Evolutionary conservation across 2,329 filamentous ascomycete genomes (phyloP).

Genomic region (Xenoacremonium recifei): DNA sequence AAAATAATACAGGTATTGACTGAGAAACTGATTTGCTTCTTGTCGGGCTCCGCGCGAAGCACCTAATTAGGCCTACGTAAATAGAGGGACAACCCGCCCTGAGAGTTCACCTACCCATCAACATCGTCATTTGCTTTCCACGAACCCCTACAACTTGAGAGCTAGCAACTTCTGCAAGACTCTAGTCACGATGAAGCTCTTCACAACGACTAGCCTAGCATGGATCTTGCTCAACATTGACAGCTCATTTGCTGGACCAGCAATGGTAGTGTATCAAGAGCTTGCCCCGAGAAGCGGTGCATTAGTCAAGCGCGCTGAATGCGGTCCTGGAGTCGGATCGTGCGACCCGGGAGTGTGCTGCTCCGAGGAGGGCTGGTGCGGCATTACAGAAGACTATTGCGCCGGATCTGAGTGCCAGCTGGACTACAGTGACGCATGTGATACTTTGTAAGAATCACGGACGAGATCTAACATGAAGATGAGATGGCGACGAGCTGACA

Average conservation of each 20-base stretch:
- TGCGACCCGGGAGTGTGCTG: slow-evolving; percentile 34
- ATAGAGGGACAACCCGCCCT: slow-evolving; percentile 19
- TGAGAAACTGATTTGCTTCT: not conserved
- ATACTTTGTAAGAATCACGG: slow-evolving; percentile 39
- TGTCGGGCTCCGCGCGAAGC: not conserved
- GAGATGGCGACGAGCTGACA: not conserved
- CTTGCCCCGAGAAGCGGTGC: slow-evolving; percentile 12
- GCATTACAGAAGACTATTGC: slow-evolving; percentile 33
- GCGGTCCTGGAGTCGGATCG: slow-evolving; percentile 34
- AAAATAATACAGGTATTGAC: not conserved
- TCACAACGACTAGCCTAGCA: slow-evolving; percentile 10
- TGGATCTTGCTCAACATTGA: slow-evolving; percentile 17
- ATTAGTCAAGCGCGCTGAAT: slow-evolving; percentile 25
- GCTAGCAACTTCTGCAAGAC: too few species aligned
- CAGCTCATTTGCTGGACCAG: slow-evolving; percentile 18
- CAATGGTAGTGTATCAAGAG: slow-evolving; percentile 6
- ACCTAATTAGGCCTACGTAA: slow-evolving; percentile 17
- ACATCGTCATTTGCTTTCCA: slow-evolving; percentile 15
- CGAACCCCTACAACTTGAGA: too few species aligned
- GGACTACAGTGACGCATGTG: slow-evolving; percentile 38
- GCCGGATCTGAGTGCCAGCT: slow-evolving; percentile 38
- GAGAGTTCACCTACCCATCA: slow-evolving; percentile 6
- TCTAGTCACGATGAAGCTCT: slow-evolving; percentile 16
- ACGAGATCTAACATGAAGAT: not conserved
- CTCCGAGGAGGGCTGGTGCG: slow-evolving; percentile 37